Percentiles rank a stretch among this genome's conserved stretches.
Conservation (phyloP, 495 filamentous ascomycete species). For the Mytilinidion resinicola region DNA sequence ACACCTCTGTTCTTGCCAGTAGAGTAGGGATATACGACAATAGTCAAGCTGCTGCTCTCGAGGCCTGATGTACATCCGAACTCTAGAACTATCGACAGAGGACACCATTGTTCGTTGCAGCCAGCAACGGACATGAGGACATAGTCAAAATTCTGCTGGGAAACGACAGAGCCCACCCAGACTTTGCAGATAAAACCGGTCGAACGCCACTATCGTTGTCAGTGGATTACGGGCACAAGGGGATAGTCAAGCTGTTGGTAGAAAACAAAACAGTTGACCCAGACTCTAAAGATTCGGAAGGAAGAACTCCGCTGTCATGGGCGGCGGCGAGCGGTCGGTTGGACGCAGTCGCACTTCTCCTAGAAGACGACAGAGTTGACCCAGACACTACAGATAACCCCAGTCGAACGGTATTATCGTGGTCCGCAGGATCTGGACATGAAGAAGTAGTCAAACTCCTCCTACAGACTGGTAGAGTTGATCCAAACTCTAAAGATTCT, state of each 20-base stretch:
- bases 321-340: background rate
- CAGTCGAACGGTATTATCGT: background rate
- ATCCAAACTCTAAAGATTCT: background rate
- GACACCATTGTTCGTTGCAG: background rate
- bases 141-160: background rate
- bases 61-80: background rate
- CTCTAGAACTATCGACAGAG: background rate
- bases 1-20: background rate
- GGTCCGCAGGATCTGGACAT: background rate
- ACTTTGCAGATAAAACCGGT: background rate
- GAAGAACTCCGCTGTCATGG: background rate
- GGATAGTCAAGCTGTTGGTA: background rate
- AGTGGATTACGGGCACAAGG: background rate
- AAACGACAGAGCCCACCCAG: background rate
- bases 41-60: background rate
- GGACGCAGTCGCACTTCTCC: background rate
- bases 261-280: background rate
- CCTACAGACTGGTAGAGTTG: constrained; percentile 2
- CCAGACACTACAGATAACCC: background rate
- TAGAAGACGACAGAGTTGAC: background rate
- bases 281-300: background rate
- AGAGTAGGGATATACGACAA: background rate
- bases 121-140: background rate
- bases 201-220: background rate
- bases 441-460: background rate